Conservation (phyloP, 345 rosid species). For the Rhodamnia argentea region DNA sequence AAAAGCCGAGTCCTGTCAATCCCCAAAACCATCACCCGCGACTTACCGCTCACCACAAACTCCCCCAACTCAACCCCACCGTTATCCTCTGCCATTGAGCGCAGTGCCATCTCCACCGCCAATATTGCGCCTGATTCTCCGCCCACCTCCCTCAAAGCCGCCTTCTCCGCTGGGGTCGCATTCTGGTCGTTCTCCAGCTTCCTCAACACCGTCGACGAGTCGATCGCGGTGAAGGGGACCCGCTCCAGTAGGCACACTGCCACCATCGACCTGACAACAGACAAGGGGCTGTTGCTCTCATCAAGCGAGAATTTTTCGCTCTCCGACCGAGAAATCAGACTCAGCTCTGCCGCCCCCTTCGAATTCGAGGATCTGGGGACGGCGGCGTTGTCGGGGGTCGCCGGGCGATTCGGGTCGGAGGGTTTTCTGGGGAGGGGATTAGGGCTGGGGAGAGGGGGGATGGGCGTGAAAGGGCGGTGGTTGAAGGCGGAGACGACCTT, state of each 20-base stretch:
- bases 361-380: slow-evolving; percentile 1
- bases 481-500: slow-evolving; percentile 61
- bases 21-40: slow-evolving; percentile 67
- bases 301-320: slow-evolving; percentile 8
- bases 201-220: slow-evolving; percentile 70
- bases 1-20: slow-evolving; percentile 68
- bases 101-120: slow-evolving; percentile 76
- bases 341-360: not conserved
- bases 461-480: slow-evolving; percentile 51
- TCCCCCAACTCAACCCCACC: slow-evolving; percentile 77
- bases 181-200: slow-evolving; percentile 85
- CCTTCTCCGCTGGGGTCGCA: slow-evolving; percentile 56
- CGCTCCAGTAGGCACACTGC: slow-evolving; percentile 74
- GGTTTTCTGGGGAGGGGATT: slow-evolving; percentile 14
- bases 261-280: slow-evolving; percentile 76
- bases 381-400: slow-evolving; percentile 1
- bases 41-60: slow-evolving; percentile 76
- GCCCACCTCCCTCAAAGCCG: slow-evolving; percentile 69
- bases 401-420: slow-evolving; percentile 10
- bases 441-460: slow-evolving; percentile 58
- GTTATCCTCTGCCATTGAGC: slow-evolving; percentile 80
- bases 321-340: not conserved
- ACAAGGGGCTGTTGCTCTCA: slow-evolving; percentile 53
- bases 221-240: slow-evolving; percentile 67
- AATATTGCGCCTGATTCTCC: slow-evolving; percentile 74